phyloP scores from a whole-genome alignment of 805 yeast species.

The Pichia manshurica region DNA sequence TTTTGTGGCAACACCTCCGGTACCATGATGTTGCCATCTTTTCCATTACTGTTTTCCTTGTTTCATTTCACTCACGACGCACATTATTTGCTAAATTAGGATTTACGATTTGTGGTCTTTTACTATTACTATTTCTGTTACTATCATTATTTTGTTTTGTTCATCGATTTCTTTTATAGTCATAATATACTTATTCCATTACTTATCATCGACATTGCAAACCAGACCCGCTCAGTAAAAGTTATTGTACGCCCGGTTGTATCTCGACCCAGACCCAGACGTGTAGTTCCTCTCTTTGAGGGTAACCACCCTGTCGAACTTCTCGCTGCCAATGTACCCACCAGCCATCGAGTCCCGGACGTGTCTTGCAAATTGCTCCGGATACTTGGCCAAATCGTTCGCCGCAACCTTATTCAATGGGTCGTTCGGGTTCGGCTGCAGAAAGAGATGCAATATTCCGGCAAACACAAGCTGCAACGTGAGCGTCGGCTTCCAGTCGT shows the following conservation, averaged over 20 bases:
- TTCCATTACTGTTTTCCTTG: not conserved
- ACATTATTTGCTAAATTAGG: not conserved
- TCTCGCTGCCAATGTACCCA: constrained; percentile 48
- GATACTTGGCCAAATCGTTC: constrained; percentile 41
- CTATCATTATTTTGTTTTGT: no score
- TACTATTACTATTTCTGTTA: not conserved
- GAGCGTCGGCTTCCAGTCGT: constrained; percentile 95
- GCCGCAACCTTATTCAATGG: constrained; percentile 94
- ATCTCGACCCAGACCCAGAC: not conserved
- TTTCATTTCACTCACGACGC: not conserved
- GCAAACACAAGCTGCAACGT: constrained; percentile 74
- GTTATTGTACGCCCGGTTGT: constrained; percentile 4
- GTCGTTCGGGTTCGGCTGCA: constrained; percentile 88
- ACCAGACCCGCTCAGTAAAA: not conserved
- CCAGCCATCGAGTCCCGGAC: constrained; percentile 71
- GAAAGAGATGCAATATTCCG: constrained; percentile 77
- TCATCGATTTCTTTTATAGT: no score
- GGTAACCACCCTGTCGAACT: constrained; percentile 53
- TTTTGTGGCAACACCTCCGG: not conserved
- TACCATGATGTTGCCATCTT: not conserved
- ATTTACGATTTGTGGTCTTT: not conserved
- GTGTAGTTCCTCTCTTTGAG: constrained; percentile 8
- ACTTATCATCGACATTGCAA: no score
- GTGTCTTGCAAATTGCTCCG: constrained; percentile 44
- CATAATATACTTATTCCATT: no score